These are phyloP conservation scores for Patellifolia procumbens DNA, from an alignment of 179 eudicot species.

Conservation along the genomic window DNA sequence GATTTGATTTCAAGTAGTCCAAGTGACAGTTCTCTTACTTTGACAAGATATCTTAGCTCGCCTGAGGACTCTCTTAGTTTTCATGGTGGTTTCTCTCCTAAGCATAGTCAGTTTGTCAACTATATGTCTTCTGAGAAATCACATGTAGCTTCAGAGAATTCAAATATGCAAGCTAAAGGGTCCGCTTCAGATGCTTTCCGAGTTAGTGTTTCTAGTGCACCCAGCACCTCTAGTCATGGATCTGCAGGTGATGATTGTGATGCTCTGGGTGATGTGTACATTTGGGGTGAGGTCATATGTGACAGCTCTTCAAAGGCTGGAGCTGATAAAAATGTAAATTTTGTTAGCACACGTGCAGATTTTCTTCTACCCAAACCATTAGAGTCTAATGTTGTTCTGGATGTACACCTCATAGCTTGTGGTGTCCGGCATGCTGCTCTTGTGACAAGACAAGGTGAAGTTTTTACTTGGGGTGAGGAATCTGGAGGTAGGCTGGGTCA, in stretches of 20 bases:
- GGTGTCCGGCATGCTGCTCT: conserved; percentile 85
- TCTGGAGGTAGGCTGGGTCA: conserved; percentile 95
- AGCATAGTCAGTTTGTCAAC: conserved; percentile 44
- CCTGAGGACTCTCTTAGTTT: conserved; percentile 62
- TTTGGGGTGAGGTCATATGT: conserved; percentile 87
- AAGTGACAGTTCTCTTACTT: conserved; percentile 67
- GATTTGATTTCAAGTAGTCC: conserved; percentile 71
- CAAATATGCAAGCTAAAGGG: conserved; percentile 80
- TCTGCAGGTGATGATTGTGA: conserved; percentile 85
- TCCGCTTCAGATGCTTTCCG: conserved; percentile 71
- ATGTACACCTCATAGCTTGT: conserved; percentile 83
- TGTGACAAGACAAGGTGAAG: conserved; percentile 86
- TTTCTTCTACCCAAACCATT: conserved; percentile 74
- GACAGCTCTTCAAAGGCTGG: conserved; percentile 57
- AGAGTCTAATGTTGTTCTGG: conserved; percentile 76
- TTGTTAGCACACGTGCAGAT: conserved; percentile 53
- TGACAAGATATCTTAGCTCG: conserved; percentile 59
- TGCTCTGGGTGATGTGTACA: conserved; percentile 85
- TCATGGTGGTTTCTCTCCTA: conserved; percentile 55
- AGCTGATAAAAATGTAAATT: conserved; percentile 45
- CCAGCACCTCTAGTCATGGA: conserved; percentile 91
- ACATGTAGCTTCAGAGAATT: conserved; percentile 70
- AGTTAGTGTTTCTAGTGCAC: conserved; percentile 90
- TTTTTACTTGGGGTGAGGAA: conserved; percentile 95
- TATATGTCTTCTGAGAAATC: conserved; percentile 49